A percentile compares a stretch with the other conserved stretches of the same genome.
Conservation (phyloP, 352 stramenopile genomes). For the Phytophthora chlamydospora region DNA sequence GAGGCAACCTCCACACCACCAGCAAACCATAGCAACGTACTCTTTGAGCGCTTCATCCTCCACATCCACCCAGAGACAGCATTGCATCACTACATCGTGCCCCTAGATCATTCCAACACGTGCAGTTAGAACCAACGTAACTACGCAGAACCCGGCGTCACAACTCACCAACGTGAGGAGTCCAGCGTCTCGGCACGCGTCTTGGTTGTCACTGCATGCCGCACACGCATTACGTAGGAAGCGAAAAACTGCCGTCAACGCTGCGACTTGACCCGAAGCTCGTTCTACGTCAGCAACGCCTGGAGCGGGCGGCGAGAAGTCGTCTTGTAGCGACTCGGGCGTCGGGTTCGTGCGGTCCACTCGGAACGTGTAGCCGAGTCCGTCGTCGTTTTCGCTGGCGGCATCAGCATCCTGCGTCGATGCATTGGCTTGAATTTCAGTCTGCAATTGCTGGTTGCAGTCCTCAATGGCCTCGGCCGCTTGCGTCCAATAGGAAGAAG, state of each 20-base stretch:
- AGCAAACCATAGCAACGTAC: constrained; percentile 26
- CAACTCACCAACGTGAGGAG: constrained; percentile 25
- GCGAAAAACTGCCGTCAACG: constrained; percentile 55
- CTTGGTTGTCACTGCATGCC: constrained; percentile 53
- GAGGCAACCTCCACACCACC: not conserved
- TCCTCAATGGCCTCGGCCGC: constrained; percentile 16
- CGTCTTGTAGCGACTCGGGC: constrained; percentile 30
- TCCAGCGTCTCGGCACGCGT: constrained; percentile 36
- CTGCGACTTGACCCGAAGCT: constrained; percentile 17
- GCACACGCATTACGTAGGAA: constrained; percentile 81
- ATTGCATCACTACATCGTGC: constrained; percentile 43
- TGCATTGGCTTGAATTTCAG: not conserved
- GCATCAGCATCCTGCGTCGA: constrained; percentile 10
- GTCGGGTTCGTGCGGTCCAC: constrained; percentile 44
- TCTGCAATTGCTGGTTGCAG: constrained; percentile 18
- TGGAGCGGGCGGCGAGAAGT: constrained; percentile 38
- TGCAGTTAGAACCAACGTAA: not conserved
- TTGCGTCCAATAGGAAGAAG: constrained; percentile 27
- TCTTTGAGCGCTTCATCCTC: constrained; percentile 53
- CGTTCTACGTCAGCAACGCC: constrained; percentile 28
- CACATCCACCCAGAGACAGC: constrained; percentile 66
- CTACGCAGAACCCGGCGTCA: not conserved
- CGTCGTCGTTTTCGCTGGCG: constrained; percentile 55
- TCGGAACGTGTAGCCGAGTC: constrained; percentile 73
- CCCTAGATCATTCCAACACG: constrained; percentile 32